Conservation (phyloP, 139 green algal species). For the Parachlorella kessleri region DNA sequence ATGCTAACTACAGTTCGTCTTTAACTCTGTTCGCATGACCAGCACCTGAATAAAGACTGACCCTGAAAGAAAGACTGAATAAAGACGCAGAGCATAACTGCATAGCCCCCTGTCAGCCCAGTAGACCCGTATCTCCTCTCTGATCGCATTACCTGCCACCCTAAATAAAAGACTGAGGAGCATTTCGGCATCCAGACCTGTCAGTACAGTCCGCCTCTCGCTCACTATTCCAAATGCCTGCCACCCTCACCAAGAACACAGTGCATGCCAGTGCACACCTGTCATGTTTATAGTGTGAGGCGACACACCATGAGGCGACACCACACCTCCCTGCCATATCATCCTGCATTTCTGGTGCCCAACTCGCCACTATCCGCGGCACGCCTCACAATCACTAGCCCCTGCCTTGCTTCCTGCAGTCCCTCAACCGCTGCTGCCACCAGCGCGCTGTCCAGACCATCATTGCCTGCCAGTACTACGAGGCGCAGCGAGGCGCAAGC, state of each 20-base stretch:
- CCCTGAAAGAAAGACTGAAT: too few species aligned
- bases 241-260: too few species aligned
- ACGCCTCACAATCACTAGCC: conserved; percentile 1
- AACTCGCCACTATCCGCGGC: neutral
- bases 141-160: neutral
- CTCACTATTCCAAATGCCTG: neutral
- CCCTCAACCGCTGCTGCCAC: conserved; percentile 3
- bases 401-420: neutral
- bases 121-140: too few species aligned
- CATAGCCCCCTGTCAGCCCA: too few species aligned
- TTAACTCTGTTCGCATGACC: too few species aligned
- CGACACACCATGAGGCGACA: neutral
- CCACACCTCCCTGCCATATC: neutral
- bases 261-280: neutral
- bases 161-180: too few species aligned
- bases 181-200: too few species aligned
- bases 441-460: neutral
- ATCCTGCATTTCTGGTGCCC: neutral
- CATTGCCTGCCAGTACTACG: conserved; percentile 22
- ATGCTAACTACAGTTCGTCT: too few species aligned
- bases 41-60: too few species aligned
- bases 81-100: too few species aligned
- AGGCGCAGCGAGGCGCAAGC: neutral
- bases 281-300: too few species aligned
- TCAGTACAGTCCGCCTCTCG: neutral